A percentile compares a stretch with the other conserved stretches of the same genome.
Conservation (phyloP, 2,329 filamentous ascomycete genomes). For the Periconia sp. region DNA sequence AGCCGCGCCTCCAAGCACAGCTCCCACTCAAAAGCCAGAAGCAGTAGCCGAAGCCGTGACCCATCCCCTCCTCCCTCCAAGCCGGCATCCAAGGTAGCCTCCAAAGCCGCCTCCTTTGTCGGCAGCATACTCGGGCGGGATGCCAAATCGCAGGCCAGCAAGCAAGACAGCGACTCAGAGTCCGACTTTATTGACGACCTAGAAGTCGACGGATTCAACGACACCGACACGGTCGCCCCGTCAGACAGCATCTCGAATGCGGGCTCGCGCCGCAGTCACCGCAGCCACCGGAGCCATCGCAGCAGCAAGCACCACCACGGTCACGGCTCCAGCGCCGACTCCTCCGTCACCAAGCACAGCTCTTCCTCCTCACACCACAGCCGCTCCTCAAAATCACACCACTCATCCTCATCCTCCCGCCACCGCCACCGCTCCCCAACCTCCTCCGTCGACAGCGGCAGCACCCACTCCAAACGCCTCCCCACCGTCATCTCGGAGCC, state of each 20-base stretch:
- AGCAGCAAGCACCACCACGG: conserved; percentile 24
- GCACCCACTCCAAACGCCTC: conserved; percentile 12
- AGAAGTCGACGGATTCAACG: conserved; percentile 41
- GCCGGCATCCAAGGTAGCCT: conserved; percentile 18
- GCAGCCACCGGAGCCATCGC: conserved; percentile 36
- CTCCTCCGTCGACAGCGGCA: neutral
- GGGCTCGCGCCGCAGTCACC: conserved; percentile 32
- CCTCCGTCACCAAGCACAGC: conserved; percentile 30
- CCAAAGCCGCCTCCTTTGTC: conserved; percentile 35
- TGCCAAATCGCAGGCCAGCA: conserved; percentile 21
- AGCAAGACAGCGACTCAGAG: conserved; percentile 24
- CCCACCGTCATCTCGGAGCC: conserved; percentile 32
- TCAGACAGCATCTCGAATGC: conserved; percentile 52
- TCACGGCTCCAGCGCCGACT: conserved; percentile 17
- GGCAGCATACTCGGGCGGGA: conserved; percentile 42
- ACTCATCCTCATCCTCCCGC: conserved; percentile 13
- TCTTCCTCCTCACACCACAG: conserved; percentile 22
- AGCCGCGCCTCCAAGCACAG: conserved; percentile 29
- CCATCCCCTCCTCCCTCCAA: conserved; percentile 22
- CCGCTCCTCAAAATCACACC: conserved; percentile 25
- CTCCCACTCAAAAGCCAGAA: conserved; percentile 26
- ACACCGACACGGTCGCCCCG: conserved; percentile 50
- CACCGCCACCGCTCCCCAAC: neutral
- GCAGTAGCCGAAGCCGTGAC: conserved; percentile 25
- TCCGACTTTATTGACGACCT: conserved; percentile 37